Conservation (phyloP, 495 filamentous ascomycete genomes). For the Choiromyces venosus region DNA sequence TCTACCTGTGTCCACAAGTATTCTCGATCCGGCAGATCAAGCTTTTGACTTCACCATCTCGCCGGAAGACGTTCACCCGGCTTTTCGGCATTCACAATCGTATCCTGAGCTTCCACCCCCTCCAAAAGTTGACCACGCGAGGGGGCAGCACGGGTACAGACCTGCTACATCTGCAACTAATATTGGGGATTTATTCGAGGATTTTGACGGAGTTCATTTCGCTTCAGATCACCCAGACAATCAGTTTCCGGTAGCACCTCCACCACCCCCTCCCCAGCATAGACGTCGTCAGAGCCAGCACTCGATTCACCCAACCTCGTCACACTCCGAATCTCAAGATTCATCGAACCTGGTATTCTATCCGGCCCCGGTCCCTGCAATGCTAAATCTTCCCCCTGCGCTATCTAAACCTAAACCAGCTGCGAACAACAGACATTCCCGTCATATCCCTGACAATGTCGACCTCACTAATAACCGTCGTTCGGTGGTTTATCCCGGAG, state of each 20-base stretch:
- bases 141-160: slow-evolving; percentile 26
- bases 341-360: slow-evolving; percentile 71
- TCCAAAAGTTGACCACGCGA: slow-evolving; percentile 17
- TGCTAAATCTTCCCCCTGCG: slow-evolving; percentile 85
- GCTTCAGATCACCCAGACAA: slow-evolving; percentile 44
- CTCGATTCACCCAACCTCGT: slow-evolving; percentile 43
- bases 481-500: slow-evolving; percentile 24
- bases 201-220: slow-evolving; percentile 93
- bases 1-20: slow-evolving; percentile 10
- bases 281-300: slow-evolving; percentile 43
- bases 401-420: slow-evolving; percentile 68
- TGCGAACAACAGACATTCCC: slow-evolving; percentile 56
- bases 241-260: slow-evolving; percentile 15
- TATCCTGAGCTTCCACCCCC: slow-evolving; percentile 32
- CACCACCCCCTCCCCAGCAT: slow-evolving; percentile 29
- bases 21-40: slow-evolving; percentile 12
- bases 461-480: slow-evolving; percentile 31
- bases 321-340: slow-evolving; percentile 44
- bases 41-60: slow-evolving; percentile 13
- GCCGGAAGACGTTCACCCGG: slow-evolving; percentile 24
- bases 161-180: slow-evolving; percentile 33
- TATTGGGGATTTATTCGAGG: slow-evolving; percentile 60
- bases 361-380: slow-evolving; percentile 86
- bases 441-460: slow-evolving; percentile 50
- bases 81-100: slow-evolving; percentile 33